Percentiles rank a stretch among this genome's conserved stretches.
phyloP scores from a whole-genome alignment of 2,329 filamentous ascomycete genomes.

The Fusarium subglutinans region DNA sequence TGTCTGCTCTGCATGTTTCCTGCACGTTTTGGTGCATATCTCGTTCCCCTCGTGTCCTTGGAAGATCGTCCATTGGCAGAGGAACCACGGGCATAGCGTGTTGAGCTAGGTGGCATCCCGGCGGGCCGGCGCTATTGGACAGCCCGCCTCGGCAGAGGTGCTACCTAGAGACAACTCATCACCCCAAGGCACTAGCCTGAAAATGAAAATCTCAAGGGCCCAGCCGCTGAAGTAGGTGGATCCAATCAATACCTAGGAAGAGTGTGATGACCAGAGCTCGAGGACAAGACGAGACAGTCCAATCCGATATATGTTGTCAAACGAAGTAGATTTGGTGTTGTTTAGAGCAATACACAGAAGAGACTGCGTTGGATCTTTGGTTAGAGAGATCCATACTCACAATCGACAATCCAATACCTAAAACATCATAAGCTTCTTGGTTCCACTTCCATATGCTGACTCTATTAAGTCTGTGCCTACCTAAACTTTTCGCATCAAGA shows the following conservation, averaged over 20 bases:
- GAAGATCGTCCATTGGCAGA: slow-evolving; percentile 33
- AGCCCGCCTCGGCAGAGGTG: slow-evolving; percentile 49
- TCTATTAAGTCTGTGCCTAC: neutral
- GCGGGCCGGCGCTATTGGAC: slow-evolving; percentile 47
- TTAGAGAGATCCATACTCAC: neutral
- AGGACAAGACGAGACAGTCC: neutral
- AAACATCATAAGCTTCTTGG: neutral
- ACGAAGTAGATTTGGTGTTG: neutral
- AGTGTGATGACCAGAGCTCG: neutral
- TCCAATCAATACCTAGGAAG: neutral
- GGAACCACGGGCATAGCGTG: slow-evolving; percentile 29
- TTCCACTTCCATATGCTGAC: neutral
- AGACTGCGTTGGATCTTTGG: neutral
- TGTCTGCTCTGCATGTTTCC: slow-evolving; percentile 6
- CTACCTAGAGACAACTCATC: slow-evolving; percentile 52
- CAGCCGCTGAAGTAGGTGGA: slow-evolving; percentile 12
- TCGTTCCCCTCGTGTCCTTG: slow-evolving; percentile 23
- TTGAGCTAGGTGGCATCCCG: slow-evolving; percentile 41
- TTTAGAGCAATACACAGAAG: neutral
- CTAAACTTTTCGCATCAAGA: neutral
- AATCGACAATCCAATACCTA: neutral
- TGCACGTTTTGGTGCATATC: slow-evolving; percentile 24
- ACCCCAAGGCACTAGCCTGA: slow-evolving; percentile 35
- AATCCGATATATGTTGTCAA: neutral
- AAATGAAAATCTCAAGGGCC: slow-evolving; percentile 17